Evolutionary conservation across 352 stramenopile genomes (phyloP).

Genomic region (Globisporangium ultimum): DNA sequence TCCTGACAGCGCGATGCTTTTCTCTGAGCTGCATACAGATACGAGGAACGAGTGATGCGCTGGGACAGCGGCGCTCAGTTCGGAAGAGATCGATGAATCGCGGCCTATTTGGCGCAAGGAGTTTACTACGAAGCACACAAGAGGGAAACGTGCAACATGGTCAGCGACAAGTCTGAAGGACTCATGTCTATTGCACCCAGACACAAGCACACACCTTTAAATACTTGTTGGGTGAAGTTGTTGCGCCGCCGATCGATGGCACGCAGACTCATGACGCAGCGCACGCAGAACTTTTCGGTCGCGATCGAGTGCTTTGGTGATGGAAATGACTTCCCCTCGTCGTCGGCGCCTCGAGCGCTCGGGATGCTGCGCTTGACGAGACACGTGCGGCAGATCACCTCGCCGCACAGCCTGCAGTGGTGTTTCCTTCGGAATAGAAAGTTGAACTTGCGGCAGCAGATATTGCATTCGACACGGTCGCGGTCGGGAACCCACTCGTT

Average conservation of each 20-base stretch:
- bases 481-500: slow-evolving; percentile 38
- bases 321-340: neutral
- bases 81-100: slow-evolving; percentile 20
- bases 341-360: neutral
- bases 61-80: slow-evolving; percentile 5
- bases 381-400: slow-evolving; percentile 50
- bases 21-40: slow-evolving; percentile 7
- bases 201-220: slow-evolving; percentile 17
- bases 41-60: slow-evolving; percentile 5
- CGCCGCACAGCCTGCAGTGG: slow-evolving; percentile 49
- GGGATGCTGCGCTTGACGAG: slow-evolving; percentile 38
- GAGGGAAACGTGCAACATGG: neutral
- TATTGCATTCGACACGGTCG: slow-evolving; percentile 16
- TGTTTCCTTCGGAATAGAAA: slow-evolving; percentile 31
- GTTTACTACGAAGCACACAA: slow-evolving; percentile 6
- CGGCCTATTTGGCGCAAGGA: slow-evolving; percentile 15
- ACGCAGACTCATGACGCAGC: slow-evolving; percentile 45
- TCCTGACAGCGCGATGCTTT: slow-evolving; percentile 5
- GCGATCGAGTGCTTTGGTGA: slow-evolving; percentile 14
- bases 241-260: slow-evolving; percentile 30
- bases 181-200: neutral
- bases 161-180: neutral
- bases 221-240: slow-evolving; percentile 28
- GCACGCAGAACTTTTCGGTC: slow-evolving; percentile 56
- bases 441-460: slow-evolving; percentile 22